phyloP scores from a whole-genome alignment of 176 grass and related monocot species.

The Paspalum notatum region DNA sequence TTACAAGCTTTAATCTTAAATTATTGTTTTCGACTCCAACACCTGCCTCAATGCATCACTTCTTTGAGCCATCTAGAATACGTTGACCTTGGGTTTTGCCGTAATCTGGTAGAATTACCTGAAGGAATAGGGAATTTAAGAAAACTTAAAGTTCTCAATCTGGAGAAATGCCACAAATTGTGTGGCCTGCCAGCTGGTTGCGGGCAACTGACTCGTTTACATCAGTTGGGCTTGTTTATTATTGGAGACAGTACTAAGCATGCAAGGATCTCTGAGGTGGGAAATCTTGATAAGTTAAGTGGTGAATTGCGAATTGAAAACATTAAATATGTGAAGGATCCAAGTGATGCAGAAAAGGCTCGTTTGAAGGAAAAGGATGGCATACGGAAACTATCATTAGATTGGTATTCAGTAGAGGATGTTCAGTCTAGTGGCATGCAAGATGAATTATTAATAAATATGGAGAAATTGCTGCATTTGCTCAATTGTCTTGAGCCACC shows the following conservation, averaged over 20 bases:
- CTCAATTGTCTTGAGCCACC: constrained; percentile 1
- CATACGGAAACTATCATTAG: background rate
- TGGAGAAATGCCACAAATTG: background rate
- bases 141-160: background rate
- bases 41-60: background rate
- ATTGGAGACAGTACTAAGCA: background rate
- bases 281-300: constrained; percentile 10
- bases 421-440: no score
- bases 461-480: background rate
- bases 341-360: background rate
- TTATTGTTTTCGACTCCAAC: accelerated
- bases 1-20: background rate
- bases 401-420: background rate
- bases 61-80: background rate
- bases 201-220: background rate
- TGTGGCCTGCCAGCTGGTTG: background rate
- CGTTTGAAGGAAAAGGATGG: no score
- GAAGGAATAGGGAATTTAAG: constrained; percentile 22
- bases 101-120: background rate
- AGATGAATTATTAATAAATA: no score
- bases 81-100: background rate
- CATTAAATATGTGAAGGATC: background rate
- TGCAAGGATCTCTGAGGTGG: constrained; percentile 28
- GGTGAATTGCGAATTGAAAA: background rate
- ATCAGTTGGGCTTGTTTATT: constrained; percentile 18